Evolutionary conservation across 2,329 filamentous ascomycete species (phyloP).

Genomic region (Colletotrichum destructivum): DNA sequence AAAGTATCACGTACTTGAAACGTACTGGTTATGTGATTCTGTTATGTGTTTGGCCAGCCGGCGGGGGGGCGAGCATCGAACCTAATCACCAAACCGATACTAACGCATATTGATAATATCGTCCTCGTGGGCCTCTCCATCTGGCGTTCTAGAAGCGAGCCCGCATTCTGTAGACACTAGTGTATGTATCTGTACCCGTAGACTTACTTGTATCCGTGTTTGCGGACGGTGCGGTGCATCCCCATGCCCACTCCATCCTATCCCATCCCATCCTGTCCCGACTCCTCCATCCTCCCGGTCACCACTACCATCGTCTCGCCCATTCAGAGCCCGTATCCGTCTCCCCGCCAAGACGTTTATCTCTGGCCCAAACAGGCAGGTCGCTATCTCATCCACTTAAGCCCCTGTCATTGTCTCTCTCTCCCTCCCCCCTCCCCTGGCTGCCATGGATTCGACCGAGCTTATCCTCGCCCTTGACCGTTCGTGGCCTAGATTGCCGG

Average conservation of each 20-base stretch:
- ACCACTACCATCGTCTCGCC: slow-evolving; percentile 11
- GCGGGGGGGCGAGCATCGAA: slow-evolving; percentile 2
- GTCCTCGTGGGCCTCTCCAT: slow-evolving; percentile 21
- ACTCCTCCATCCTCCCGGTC: slow-evolving; percentile 1
- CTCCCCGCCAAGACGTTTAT: slow-evolving; percentile 43
- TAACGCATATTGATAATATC: slow-evolving; percentile 35
- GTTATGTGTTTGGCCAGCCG: slow-evolving; percentile 27
- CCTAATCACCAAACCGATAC: slow-evolving; percentile 23
- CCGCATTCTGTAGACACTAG: too few species aligned
- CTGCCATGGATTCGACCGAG: slow-evolving; percentile 32
- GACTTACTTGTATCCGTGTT: slow-evolving; percentile 7
- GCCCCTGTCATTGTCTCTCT: slow-evolving; percentile 1
- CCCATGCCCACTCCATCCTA: slow-evolving; percentile 13
- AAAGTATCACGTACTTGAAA: background rate
- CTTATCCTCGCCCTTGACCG: slow-evolving; percentile 38
- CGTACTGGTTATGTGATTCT: slow-evolving; percentile 36
- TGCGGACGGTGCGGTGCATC: background rate
- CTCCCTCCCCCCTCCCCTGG: background rate
- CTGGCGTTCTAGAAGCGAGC: slow-evolving; percentile 35
- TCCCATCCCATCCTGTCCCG: background rate
- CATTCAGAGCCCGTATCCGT: slow-evolving; percentile 23
- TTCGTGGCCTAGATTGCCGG: slow-evolving; percentile 32
- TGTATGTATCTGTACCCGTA: too few species aligned
- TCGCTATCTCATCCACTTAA: slow-evolving; percentile 41
- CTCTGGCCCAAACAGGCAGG: slow-evolving; percentile 41